Evolutionary conservation across 495 filamentous ascomycete species (phyloP), one percentile per base, ranked within the genome.

Genomic region (Bacidia rubella): DNA sequence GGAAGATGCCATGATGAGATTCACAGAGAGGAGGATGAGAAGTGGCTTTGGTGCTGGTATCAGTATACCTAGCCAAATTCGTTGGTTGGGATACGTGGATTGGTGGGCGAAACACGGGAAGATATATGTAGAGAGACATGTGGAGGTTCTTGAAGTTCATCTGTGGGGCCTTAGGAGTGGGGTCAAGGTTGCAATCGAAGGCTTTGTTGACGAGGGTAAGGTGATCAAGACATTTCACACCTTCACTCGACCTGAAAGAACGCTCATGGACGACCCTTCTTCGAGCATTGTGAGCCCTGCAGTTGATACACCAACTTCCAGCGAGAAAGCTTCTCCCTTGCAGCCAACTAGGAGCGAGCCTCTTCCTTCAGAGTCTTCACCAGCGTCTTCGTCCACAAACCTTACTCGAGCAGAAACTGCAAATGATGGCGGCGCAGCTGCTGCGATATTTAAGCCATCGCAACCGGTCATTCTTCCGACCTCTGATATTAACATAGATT

Each of bases 11-110:
- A 67, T 95, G 58, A 70, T 80, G 40, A 70, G 83, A 17, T 98
- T 96, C 63, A 97, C 92, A 1, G 80, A 86, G 54, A 68, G 88
- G 24, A 74, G 92, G 40, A 98, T 98, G 92, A 70, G 88, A 39
- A 81, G 81, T 3, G 83, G 83, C 1, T 95, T 94, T 62, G 92
- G 92, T 1, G 73, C 78, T 38, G 92, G 92, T 1, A 83, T 98
- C n/a, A 88, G 82, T 38, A 97, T 98, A 44, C 88, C 88, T 0
- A 90, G 85, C 58, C 92, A 98, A 67, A 63, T 90, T 54, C 72
- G 92, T 11, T 96, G 86, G 80, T 72, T 96, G 10, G 72, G 74
- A n/a, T 98, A 98, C 65, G 84, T 94, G 21, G 85, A 95, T 62
- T 75, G 81, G 26, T 97, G 92, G 92, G 71, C 85, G 12, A 81